A percentile compares a stretch with the other conserved stretches of the same genome.
Evolutionary conservation across 2,329 filamentous ascomycete species (phyloP).

Genomic region (Monosporascus sp.): DNA sequence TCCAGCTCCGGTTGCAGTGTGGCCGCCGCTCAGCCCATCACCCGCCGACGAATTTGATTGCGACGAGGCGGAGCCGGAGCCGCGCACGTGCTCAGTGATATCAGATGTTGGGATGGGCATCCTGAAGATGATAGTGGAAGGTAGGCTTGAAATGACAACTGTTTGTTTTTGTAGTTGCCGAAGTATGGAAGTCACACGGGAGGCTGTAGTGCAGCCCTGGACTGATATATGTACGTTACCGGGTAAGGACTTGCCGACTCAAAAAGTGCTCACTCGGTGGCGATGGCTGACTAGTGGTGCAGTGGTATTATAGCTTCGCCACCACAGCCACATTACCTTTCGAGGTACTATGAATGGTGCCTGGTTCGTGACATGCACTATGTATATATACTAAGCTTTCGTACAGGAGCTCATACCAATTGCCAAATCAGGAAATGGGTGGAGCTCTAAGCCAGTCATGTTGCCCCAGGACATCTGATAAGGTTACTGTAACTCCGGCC

Average conservation of each 20-base stretch:
- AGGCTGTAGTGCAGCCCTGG: too few relatives aligned
- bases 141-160: background rate
- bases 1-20: constrained; percentile 34
- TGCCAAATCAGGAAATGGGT: background rate
- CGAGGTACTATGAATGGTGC: background rate
- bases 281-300: background rate
- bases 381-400: background rate
- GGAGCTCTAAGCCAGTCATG: background rate
- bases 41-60: background rate
- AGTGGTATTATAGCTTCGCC: too few relatives aligned
- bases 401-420: background rate
- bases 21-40: background rate
- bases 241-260: too few relatives aligned
- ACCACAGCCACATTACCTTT: too few relatives aligned
- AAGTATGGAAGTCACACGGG: too few relatives aligned
- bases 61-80: background rate
- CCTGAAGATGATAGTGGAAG: too few relatives aligned
- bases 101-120: constrained; percentile 6
- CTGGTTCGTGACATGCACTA: background rate
- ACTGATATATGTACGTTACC: too few relatives aligned
- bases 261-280: background rate
- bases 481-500: background rate
- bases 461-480: background rate
- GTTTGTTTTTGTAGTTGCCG: background rate
- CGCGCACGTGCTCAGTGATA: background rate